A percentile compares a stretch with the other conserved stretches of the same genome.
These are phyloP conservation scores for Penicillium desertorum DNA, from an alignment of 495 filamentous ascomycete genomes.

Conservation along the genomic window DNA sequence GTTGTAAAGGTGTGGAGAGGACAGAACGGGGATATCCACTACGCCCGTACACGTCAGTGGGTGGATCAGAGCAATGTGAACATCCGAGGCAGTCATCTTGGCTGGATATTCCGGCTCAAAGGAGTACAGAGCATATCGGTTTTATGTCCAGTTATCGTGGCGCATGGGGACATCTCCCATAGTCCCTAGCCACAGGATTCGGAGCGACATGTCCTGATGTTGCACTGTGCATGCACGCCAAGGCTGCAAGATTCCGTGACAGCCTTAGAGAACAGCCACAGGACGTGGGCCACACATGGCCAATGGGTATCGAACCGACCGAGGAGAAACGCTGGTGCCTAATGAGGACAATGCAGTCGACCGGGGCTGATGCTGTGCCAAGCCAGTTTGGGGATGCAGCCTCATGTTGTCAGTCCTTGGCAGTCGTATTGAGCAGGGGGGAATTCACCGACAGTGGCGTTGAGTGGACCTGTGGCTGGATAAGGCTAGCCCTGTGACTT, in stretches of 20 bases:
- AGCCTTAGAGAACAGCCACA: constrained; percentile 8
- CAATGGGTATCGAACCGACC: not conserved
- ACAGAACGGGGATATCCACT: not conserved
- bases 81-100: not conserved
- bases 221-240: constrained; percentile 22
- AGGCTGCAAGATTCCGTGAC: constrained; percentile 13
- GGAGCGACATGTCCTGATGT: constrained; percentile 14
- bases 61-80: not conserved
- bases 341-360: constrained; percentile 2
- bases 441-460: constrained; percentile 7
- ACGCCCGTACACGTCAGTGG: not conserved
- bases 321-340: constrained; percentile 25
- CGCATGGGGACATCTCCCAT: constrained; percentile 16
- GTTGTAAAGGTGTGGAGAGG: constrained; percentile 1
- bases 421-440: not conserved
- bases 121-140: not conserved
- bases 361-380: not conserved
- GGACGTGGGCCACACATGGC: not conserved
- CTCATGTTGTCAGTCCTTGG: constrained; percentile 11
- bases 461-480: constrained; percentile 4
- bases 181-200: constrained; percentile 21
- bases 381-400: constrained; percentile 8
- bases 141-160: constrained; percentile 16
- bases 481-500: constrained; percentile 9
- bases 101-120: not conserved